Base-by-base conservation (phyloP, 108 stramenopile genomes). In the Poteriospumella lacustris region DNA sequence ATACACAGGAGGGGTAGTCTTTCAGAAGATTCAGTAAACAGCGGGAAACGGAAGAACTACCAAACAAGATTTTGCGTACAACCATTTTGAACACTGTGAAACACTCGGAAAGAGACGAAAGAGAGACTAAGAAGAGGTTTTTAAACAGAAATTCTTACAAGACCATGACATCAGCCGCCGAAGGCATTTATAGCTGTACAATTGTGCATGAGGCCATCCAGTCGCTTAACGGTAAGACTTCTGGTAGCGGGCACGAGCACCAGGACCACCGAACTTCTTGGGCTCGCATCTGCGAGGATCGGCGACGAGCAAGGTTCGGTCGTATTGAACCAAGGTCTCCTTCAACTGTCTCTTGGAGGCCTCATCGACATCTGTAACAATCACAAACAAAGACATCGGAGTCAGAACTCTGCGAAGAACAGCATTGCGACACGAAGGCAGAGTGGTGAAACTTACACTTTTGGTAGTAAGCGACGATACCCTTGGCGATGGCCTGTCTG, bases 151-250 rank as follows among this genome's bases (percentile, higher is more conserved):
- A n/a, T n/a, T n/a, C n/a, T n/a, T n/a, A n/a, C n/a, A n/a, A n/a
- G n/a, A n/a, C n/a, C n/a, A n/a, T n/a, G n/a, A n/a, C n/a, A n/a
- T n/a, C n/a, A n/a, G n/a, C n/a, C n/a, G n/a, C n/a, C n/a, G n/a
- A n/a, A n/a, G n/a, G n/a, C n/a, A n/a, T n/a, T n/a, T n/a, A n/a
- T n/a, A n/a, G n/a, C n/a, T n/a, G n/a, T n/a, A n/a, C n/a, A n/a
- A n/a, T n/a, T n/a, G n/a, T n/a, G n/a, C n/a, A n/a, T n/a, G n/a
- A n/a, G n/a, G n/a, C n/a, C n/a, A n/a, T n/a, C n/a, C n/a, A n/a
- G n/a, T n/a, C n/a, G 24, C 36, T 88, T 95, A 99, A 94, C 98
- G 97, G 90, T 99, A 99, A 9, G 98, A 99, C 87, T 99, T 99
- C 91, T 99, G 98, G 94, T 96, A 99, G 78, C 98, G 95, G 76